Evolutionary conservation across 23 red algal species (phyloP), one percentile per base, ranked within the genome.

Genomic region (Gracilariopsis chorda): DNA sequence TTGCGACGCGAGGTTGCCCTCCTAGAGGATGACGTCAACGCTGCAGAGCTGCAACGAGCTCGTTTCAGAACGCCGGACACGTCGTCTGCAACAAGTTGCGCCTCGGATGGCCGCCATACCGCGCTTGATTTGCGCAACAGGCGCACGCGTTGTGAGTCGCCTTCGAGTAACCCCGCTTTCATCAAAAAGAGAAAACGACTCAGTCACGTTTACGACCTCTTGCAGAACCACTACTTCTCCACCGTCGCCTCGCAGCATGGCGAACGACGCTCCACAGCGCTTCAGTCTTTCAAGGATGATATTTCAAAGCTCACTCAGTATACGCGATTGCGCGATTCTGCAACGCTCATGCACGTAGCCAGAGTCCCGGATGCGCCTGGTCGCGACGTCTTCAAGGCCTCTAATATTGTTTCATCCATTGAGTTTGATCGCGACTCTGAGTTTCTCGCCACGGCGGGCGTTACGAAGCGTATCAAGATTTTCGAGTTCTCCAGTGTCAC

Each of bases 351-450:
- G 73, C 91, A 95, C 53, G 81, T 83, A 5, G 78, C 88, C 40
- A 51, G 84, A 33, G 69, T 80, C 12, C 69, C 85, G 12, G 88
- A 86, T 47, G 84, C 83, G 1, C 52, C 82, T 8, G 64, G 82
- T 53, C 44, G 48, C 11, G 95, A 94, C 39, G 58, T 94, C 21
- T 98, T 90, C 58, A 83, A 88, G 46, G 89, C 83, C 9, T 77
- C 82, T 48, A 99, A 99, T 71, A 99, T 99, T 79, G 92, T 99
- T 42, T 94, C 90, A 2, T 87, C 84, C 30, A 95, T 99, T 48
- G 97, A 99, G 65, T 96, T 99, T 77, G 97, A 99, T 65, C 75
- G 86, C 27, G 90, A 87, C 40, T 76, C 76, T 21, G 94, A 96
- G 57, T 62, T 92, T 61, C 46, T 99, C 34, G 97, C 97, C 24